A percentile compares a stretch with the other conserved stretches of the same genome.
Conservation (phyloP, 140 eudicot genomes). For the Erigeron philadelphicus region DNA sequence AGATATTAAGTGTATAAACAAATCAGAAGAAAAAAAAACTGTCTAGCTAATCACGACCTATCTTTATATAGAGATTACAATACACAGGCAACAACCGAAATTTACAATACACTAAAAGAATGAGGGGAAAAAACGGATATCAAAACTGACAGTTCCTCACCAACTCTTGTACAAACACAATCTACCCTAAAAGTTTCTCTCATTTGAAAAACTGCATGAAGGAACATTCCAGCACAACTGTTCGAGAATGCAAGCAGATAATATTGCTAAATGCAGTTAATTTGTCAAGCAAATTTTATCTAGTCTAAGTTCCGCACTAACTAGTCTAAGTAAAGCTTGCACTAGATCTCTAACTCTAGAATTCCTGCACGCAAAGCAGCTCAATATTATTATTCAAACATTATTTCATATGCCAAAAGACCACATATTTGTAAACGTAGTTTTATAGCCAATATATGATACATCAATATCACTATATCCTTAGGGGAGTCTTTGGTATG, state of each 20-base stretch:
- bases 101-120: slow-evolving; percentile 8
- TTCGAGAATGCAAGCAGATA: too few relatives aligned
- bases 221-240: neutral
- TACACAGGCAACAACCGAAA: slow-evolving; percentile 20
- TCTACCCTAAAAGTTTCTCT: slow-evolving; percentile 14
- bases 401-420: neutral
- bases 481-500: too few relatives aligned
- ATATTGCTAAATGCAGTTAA: slow-evolving; percentile 3
- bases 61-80: slow-evolving; percentile 10
- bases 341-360: slow-evolving; percentile 79
- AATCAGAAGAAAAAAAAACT: neutral
- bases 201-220: slow-evolving; percentile 8
- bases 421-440: neutral
- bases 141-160: slow-evolving; percentile 21
- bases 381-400: slow-evolving; percentile 5
- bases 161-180: slow-evolving; percentile 24
- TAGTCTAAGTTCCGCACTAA: slow-evolving; percentile 58
- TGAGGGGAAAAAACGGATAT: slow-evolving; percentile 11
- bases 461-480: neutral
- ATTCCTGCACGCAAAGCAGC: slow-evolving; percentile 53
- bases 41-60: neutral
- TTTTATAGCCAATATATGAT: neutral
- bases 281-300: slow-evolving; percentile 36
- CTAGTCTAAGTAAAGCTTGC: slow-evolving; percentile 65
- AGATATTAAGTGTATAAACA: neutral